A percentile compares a stretch with the other conserved stretches of the same genome.
Evolutionary conservation across 345 rosid genomes (phyloP).

Genomic region (Crucihimalaya himalaica): DNA sequence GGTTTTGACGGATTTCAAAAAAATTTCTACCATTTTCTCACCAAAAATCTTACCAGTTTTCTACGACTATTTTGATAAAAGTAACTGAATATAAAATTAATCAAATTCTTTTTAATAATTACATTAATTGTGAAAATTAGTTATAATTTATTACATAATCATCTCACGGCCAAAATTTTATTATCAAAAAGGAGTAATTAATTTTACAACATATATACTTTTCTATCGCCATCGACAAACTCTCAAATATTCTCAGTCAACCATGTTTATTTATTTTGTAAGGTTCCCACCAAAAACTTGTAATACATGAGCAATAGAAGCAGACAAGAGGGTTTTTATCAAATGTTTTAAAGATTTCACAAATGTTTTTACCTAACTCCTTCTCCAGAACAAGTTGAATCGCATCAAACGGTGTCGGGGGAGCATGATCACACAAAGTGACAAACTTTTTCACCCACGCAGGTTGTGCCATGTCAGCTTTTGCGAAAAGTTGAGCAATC

Average conservation of each 20-base stretch:
- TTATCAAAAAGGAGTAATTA: no score
- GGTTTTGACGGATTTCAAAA: no score
- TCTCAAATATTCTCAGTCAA: neutral
- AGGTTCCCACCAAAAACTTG: neutral
- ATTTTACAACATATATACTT: no score
- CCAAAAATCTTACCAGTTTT: no score
- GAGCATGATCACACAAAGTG: slow-evolving; percentile 85
- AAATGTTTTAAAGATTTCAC: slow-evolving; percentile 67
- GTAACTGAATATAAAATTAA: no score
- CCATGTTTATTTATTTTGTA: neutral
- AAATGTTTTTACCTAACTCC: slow-evolving; percentile 63
- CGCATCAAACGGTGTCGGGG: slow-evolving; percentile 64
- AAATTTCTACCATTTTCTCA: no score
- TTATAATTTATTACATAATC: no score
- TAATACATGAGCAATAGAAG: slow-evolving; percentile 94
- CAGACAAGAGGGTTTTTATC: slow-evolving; percentile 87
- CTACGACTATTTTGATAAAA: no score
- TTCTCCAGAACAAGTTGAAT: slow-evolving; percentile 59
- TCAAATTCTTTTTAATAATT: no score
- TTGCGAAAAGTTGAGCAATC: slow-evolving; percentile 87
- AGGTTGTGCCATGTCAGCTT: slow-evolving; percentile 88
- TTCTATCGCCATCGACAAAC: neutral
- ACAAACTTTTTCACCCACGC: slow-evolving; percentile 95
- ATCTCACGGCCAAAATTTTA: no score
- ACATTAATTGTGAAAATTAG: no score